Evolutionary conservation across 140 eudicot genomes (phyloP).

Genomic region (Ambrosia hybrid): DNA sequence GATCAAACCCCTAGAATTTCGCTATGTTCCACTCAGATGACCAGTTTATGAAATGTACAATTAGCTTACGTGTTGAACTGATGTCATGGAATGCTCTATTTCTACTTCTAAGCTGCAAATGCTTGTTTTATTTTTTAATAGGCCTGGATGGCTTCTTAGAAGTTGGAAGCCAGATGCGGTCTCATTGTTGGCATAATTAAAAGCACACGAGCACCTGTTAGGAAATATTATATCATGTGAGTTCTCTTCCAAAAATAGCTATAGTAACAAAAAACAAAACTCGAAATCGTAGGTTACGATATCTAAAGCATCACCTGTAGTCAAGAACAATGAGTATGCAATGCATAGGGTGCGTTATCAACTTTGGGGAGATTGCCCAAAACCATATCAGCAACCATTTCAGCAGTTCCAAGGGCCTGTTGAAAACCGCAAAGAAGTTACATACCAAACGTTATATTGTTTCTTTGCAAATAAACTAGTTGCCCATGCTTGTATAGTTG

Average conservation of each 20-base stretch:
- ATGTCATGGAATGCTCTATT: neutral
- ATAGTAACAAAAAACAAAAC: neutral
- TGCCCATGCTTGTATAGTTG: neutral
- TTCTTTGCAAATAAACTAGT: neutral
- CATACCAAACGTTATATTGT: neutral
- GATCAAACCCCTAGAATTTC: neutral
- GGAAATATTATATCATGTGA: neutral
- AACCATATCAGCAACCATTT: constrained; percentile 82
- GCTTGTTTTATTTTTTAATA: neutral
- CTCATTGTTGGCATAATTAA: constrained; percentile 1
- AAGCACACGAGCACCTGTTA: neutral
- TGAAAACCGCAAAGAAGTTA: constrained; percentile 8
- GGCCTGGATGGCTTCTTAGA: constrained; percentile 7
- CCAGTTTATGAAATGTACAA: neutral
- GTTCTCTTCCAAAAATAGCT: neutral
- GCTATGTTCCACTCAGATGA: neutral
- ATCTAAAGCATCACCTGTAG: constrained; percentile 17
- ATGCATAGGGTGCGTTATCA: constrained; percentile 56
- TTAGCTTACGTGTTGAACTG: neutral
- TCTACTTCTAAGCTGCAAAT: neutral
- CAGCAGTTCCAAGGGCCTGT: constrained; percentile 98
- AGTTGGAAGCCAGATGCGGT: neutral
- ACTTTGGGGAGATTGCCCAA: constrained; percentile 62
- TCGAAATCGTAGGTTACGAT: neutral
- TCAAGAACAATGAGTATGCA: constrained; percentile 38